A percentile compares a stretch with the other conserved stretches of the same genome.
These are phyloP conservation scores for Ganoderma leucocontextum DNA, from an alignment of 1,284 basidiomycete genomes.

Conservation along the genomic window DNA sequence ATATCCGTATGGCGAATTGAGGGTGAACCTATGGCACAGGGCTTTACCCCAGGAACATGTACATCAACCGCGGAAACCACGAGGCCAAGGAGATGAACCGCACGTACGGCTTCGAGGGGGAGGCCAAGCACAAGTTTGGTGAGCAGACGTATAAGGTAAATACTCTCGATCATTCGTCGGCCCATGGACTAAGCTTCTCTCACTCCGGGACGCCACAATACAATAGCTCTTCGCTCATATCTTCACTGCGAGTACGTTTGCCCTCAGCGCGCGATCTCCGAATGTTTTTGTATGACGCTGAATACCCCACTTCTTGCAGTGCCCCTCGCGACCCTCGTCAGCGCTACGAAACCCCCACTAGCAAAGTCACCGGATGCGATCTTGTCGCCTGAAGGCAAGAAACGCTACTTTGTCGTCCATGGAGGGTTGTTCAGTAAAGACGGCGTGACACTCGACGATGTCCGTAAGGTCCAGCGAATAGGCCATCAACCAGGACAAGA, in stretches of 20 bases:
- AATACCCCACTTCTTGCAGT: constrained; percentile 54
- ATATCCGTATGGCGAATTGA: background rate
- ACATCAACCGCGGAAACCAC: constrained; percentile 96
- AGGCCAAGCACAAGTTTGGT: constrained; percentile 95
- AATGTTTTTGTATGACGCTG: background rate
- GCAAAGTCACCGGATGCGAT: constrained; percentile 61
- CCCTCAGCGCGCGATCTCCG: no score
- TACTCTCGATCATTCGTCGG: background rate
- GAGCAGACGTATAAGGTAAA: constrained; percentile 88
- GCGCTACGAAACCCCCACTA: constrained; percentile 70
- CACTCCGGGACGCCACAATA: background rate
- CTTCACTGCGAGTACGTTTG: constrained; percentile 82
- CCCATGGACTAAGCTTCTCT: background rate
- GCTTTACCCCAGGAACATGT: constrained; percentile 89
- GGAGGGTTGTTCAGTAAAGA: constrained; percentile 97
- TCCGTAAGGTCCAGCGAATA: constrained; percentile 87
- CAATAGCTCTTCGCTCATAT: constrained; percentile 87
- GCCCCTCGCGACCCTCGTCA: constrained; percentile 89
- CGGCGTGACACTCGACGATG: constrained; percentile 91
- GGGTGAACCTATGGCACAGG: constrained; percentile 52
- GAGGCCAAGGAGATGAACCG: constrained; percentile 94
- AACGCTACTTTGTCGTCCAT: constrained; percentile 96
- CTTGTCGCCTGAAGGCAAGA: constrained; percentile 83
- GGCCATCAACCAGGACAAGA: constrained; percentile 94
- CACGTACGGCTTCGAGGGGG: constrained; percentile 95